phyloP scores from a whole-genome alignment of 23 red algal genomes.

The Gracilariopsis chorda region DNA sequence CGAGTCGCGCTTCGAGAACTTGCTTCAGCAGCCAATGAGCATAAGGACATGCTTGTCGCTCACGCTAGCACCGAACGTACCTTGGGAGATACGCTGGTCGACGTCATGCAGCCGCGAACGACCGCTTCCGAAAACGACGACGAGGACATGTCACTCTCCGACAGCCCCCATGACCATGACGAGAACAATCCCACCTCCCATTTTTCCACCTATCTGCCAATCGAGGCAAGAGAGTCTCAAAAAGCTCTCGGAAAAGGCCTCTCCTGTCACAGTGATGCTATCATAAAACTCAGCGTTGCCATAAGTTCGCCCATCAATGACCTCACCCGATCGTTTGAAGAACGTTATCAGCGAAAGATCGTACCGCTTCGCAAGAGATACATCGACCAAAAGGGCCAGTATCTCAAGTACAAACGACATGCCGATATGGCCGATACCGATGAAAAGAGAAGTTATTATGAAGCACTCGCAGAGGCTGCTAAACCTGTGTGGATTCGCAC shows the following conservation, averaged over 20 bases:
- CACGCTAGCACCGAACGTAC: constrained; percentile 13
- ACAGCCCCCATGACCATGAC: neutral
- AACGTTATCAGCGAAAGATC: constrained; percentile 67
- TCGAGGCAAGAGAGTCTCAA: constrained; percentile 50
- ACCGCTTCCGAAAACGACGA: neutral
- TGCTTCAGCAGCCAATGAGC: constrained; percentile 49
- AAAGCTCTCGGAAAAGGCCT: constrained; percentile 51
- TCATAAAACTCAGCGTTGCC: constrained; percentile 35
- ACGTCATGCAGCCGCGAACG: constrained; percentile 24
- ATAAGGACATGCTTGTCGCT: constrained; percentile 65
- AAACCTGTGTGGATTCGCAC: constrained; percentile 73
- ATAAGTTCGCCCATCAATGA: constrained; percentile 59
- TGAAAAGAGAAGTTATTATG: constrained; percentile 72
- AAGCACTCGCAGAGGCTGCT: constrained; percentile 70
- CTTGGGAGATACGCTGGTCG: constrained; percentile 42
- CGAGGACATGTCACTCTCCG: neutral
- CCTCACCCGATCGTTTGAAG: constrained; percentile 52
- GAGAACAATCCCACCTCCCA: constrained; percentile 19
- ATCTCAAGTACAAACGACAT: constrained; percentile 60
- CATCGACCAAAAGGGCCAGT: constrained; percentile 76
- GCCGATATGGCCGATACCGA: constrained; percentile 63
- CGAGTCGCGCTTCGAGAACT: constrained; percentile 49
- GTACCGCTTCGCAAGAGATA: constrained; percentile 63
- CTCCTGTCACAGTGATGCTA: constrained; percentile 13
- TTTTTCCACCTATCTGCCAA: constrained; percentile 38